Base-by-base conservation (phyloP, 495 filamentous ascomycete species). In the Platismatia glauca region DNA sequence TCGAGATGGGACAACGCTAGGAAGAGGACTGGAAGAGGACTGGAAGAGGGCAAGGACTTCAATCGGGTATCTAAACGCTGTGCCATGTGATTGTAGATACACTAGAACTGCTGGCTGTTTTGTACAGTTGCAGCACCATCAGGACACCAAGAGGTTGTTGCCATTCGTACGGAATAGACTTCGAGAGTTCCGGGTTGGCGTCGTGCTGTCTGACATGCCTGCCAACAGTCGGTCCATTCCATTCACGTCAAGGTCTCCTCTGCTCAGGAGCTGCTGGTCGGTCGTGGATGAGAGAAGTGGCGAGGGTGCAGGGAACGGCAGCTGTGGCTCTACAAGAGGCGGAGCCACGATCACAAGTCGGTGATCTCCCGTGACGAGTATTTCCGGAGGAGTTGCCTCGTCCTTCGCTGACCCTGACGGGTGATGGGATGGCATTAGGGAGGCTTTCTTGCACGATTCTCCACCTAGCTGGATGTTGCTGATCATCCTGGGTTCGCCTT, bases 331-430 rank as follows among this genome's bases (percentile, higher is more conserved):
- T 7, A 50, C 60, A 15, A 78, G 61, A 35, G 64, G 71, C 4
- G 75, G 72, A 16, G 83, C 79, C 29, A 88, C 74, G 43, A 87
- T 75, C 35, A 86, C 75, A 15, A 88, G 66, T 20, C 86, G 80
- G 63, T 80, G 83, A 68, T 91, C 87, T 39, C 84, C 83, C 11
- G 82, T 78, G 7, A 90, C 74, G 1, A 91, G 68, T 5, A 88
- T 75, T 60, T 89, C 86, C 24, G 75, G 62, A 27, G 79, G 81
- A 6, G 79, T 69, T 5, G 79, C 77, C 16, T 75, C 71, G 12
- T 71, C 70, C 16, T 72, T 71, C 7, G 11, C 38, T 31, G 12
- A 72, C 70, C 2, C 70, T 66, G 59, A 73, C 70, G 2, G 69
- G 66, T 55, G 69, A 61, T 18, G 55, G 9, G 74, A 64, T 8